Evolutionary conservation across 2,329 filamentous ascomycete species (phyloP), one percentile per base, ranked within the genome.

Genomic region (Bipolaris gigantea): DNA sequence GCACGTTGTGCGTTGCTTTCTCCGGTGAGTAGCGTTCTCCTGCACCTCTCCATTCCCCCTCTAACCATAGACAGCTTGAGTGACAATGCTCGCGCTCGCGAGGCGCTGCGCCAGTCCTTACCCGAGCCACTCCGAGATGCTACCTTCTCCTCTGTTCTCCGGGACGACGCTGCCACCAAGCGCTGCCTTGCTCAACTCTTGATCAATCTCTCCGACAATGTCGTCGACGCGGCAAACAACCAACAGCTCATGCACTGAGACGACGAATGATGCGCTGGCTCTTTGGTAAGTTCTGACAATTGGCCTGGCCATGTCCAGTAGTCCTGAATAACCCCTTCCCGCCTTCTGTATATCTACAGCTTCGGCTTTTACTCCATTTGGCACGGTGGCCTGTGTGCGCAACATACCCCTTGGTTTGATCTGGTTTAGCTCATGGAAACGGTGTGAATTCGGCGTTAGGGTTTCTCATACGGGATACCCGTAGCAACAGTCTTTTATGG

Each of bases 121-220:
- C 94, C 94, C 0, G 94, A 99, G 70, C 94, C 94, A n/a, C 86
- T 99, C n/a, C 89, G 94, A 43, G 94, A 99, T 73, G 92, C 93
- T 7, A 99, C 94, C 1, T 99, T 99, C 75, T 96, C 92, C 8
- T 93, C 92, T 0, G 94, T 99, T 40, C 86, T 99, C 32, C 89
- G 94, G 54, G 94, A 99, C 70, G 94, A 99, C 71, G 94, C 94
- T 13, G 94, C 94, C 1, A 99, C 94, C 0, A 99, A 99, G 80
- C 88, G 94, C 55, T 99, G 94, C 75, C 87, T 99, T 32, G 90
- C 92, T n/a, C 94, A 97, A 76, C 86, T 99, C 8, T 83, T 97
- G 56, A 95, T 97, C 78, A 97, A 97, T 72, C 85, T 99, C 50
- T 95, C 91, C 9, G 94, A 97, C 76, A 93, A 90, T 63, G 88